Evolutionary conservation across 805 yeast genomes (phyloP), one percentile per base, ranked within the genome.

Genomic region (Candida vartiovaarae): DNA sequence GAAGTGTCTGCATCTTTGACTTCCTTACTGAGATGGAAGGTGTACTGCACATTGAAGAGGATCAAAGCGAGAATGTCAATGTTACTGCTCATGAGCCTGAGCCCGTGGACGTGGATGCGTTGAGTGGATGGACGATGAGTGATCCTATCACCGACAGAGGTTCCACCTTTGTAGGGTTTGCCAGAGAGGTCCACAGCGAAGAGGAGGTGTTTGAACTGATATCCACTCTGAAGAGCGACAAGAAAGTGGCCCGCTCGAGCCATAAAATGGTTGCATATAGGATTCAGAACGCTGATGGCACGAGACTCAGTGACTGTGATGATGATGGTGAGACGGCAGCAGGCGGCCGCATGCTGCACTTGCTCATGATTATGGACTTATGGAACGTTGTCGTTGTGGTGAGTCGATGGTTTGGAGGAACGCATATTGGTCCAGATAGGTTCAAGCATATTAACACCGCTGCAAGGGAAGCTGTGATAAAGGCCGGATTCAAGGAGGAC

Each of bases 311-410:
- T 54, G 97, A 93, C 54, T 89, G 86, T 54, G 97, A 93, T 57
- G 98, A 93, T 61, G 99, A 91, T 59, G 99, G 99, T 3, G 99
- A 93, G 59, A 74, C 95, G 0, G 98, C 98, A 1, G 96, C 98
- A 1, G 99, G 99, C 8, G 79, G 90, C 5, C 68, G 96, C 45
- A 66, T 90, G 71, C 63, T 89, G 40, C 96, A 88, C 66, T 63
- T 90, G 39, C 64, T 90, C 51, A 77, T 85, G 32, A 48, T 57
- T 51, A 83, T 83, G 85, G 88, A 87, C 54, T 84, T 76, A 2
- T 78, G 86, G 84, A 81, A 90, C 59, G 86, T 85, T 4, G 75
- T 89, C 50, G 96, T 90, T 3, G 71, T 68, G 11, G 65, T 91
- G 2, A 78, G 84, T 31, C 66, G 99, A 47, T 91, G 97, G 96